Base-by-base conservation (phyloP, 2,329 filamentous ascomycete species). In the Phialocephala sp. region DNA sequence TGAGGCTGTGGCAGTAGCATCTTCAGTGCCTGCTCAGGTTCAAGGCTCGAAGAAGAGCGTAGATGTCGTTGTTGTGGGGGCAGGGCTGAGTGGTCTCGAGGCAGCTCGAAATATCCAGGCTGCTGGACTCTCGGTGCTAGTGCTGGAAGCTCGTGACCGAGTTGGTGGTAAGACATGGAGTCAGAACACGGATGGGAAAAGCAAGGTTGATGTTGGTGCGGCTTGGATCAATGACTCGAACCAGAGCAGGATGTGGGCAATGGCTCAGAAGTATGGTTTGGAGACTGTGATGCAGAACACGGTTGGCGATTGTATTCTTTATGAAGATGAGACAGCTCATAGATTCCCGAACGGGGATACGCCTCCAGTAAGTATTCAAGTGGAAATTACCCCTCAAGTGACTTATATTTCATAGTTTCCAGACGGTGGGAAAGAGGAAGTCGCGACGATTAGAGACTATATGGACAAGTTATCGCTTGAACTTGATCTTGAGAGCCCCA, bases 211-310 rank as follows among this genome's bases (percentile, higher is more conserved):
- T 57, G 55, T 62, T 18, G 86, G 86, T 2, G 86, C 84, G 0
- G 84, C 83, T 0, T 88, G 86, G 86, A 82, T 88, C 70, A 88
- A 88, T 43, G 64, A 69, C 54, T 60, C 62, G 15, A 68, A 68
- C 45, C 68, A 68, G 41, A 62, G 66, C 12, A 62, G 57, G 20
- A 80, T 87, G 61, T 81, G 74, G 66, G 75, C 71, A 0, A 73
- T 84, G 11, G 78, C 78, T 0, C 68, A 77, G 55, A 68, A 73
- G 54, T 83, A 80, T 59, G 77, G 78, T 0, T 69, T 82, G 0
- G 79, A 83, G n/a, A 65, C 83, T 0, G 77, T 84, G 9, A 77
- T 79, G 69, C 85, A 87, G 70, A 82, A 82, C 35, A 80, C 79
- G 1, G 64, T 73, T 0, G 84, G 84, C 35, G 56, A 57, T 22